phyloP scores from a whole-genome alignment of 768 basidiomycete genomes.

The Tulasnella sp. region DNA sequence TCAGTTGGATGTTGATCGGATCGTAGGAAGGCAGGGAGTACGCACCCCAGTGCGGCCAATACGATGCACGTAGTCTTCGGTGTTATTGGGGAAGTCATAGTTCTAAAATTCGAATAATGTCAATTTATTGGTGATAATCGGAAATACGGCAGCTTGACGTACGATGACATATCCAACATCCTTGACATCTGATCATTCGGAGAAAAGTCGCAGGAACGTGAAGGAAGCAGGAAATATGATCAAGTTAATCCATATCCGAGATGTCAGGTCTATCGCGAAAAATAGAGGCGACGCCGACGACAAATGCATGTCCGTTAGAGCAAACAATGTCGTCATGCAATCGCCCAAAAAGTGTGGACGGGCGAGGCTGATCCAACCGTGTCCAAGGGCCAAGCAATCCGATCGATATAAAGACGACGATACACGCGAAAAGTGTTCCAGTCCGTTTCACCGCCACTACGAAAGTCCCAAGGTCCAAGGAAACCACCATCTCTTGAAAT shows the following conservation, averaged over 20 bases:
- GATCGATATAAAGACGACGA: too few species aligned
- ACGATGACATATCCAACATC: constrained; percentile 97
- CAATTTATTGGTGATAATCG: constrained; percentile 10
- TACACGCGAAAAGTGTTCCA: too few species aligned
- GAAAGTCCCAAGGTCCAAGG: too few species aligned
- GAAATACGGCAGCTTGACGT: constrained; percentile 28
- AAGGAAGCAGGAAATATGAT: neutral
- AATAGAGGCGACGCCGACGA: neutral
- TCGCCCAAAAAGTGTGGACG: neutral
- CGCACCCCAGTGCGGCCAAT: constrained; percentile 93
- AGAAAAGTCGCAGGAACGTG: constrained; percentile 21
- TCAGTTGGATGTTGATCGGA: constrained; percentile 18
- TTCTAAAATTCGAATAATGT: constrained; percentile 41
- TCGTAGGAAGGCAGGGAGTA: constrained; percentile 8
- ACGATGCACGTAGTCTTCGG: constrained; percentile 97
- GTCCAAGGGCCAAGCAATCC: too few species aligned
- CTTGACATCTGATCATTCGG: constrained; percentile 74
- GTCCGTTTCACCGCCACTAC: too few species aligned
- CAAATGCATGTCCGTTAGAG: constrained; percentile 6
- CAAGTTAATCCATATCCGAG: neutral
- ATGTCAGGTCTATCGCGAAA: neutral
- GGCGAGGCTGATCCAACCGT: too few species aligned
- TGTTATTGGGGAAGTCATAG: constrained; percentile 96
- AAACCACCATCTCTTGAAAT: too few species aligned
- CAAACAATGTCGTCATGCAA: neutral